Conservation (phyloP, 129 eudicot genomes). For the Glebionis coronaria region DNA sequence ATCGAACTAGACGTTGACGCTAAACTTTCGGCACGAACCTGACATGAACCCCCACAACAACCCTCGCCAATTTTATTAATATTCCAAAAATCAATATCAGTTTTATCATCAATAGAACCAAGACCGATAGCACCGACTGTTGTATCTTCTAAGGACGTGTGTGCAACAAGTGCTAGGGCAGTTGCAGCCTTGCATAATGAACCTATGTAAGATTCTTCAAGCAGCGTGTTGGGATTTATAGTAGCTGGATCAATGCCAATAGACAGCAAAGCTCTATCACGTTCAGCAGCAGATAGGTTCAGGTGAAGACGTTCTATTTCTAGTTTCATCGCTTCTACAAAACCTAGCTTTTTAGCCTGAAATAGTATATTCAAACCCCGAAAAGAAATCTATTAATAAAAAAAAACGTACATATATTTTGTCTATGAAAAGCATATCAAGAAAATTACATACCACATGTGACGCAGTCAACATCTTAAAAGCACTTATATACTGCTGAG, state of each 20-base stretch:
- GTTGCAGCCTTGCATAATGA: slow-evolving; percentile 72
- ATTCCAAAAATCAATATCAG: slow-evolving; percentile 81
- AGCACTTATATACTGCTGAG: slow-evolving; percentile 58
- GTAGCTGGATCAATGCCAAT: slow-evolving; percentile 94
- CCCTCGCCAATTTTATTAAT: slow-evolving; percentile 58
- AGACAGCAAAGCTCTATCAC: slow-evolving; percentile 88
- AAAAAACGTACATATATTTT: background rate
- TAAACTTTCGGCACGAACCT: slow-evolving; percentile 64
- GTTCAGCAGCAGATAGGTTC: slow-evolving; percentile 90
- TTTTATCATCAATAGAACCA: slow-evolving; percentile 33
- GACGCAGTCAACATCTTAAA: slow-evolving; percentile 57
- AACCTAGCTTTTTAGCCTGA: slow-evolving; percentile 67
- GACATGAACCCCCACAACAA: slow-evolving; percentile 71
- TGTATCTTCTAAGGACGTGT: slow-evolving; percentile 74
- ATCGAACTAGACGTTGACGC: slow-evolving; percentile 35
- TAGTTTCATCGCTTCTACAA: slow-evolving; percentile 87
- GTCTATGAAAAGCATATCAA: background rate
- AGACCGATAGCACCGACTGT: slow-evolving; percentile 71
- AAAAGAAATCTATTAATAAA: slow-evolving; percentile 1
- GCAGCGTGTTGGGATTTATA: slow-evolving; percentile 76
- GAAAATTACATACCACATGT: slow-evolving; percentile 46
- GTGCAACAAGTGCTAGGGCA: slow-evolving; percentile 76
- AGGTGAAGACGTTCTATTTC: slow-evolving; percentile 81
- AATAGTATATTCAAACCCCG: slow-evolving; percentile 17
- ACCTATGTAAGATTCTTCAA: slow-evolving; percentile 56